Evolutionary conservation across 805 yeast genomes (phyloP).

Genomic region (Komagataella ulmi): DNA sequence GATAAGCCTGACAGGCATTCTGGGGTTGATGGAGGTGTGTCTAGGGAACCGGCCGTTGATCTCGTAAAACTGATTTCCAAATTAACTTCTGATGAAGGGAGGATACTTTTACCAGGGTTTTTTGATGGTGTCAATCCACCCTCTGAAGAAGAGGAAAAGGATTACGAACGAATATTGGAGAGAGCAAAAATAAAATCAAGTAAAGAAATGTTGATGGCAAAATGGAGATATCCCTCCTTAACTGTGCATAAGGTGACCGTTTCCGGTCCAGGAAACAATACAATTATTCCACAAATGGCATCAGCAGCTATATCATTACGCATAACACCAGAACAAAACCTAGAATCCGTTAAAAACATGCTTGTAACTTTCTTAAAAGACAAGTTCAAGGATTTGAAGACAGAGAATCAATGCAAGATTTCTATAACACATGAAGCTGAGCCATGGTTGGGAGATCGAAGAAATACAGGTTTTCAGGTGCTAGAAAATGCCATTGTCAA

Average conservation of each 20-base stretch:
- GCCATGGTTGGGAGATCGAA: constrained; percentile 90
- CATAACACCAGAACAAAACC: constrained; percentile 79
- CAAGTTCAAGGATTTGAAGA: constrained; percentile 33
- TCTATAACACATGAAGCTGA: constrained; percentile 75
- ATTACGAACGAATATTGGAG: constrained; percentile 48
- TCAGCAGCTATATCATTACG: constrained; percentile 70
- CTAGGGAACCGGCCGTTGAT: constrained; percentile 82
- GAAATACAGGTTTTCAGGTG: constrained; percentile 58
- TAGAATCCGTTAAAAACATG: constrained; percentile 38
- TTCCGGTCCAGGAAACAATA: constrained; percentile 81
- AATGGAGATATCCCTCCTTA: constrained; percentile 85
- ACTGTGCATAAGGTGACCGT: constrained; percentile 77
- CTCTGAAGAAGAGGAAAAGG: constrained; percentile 38
- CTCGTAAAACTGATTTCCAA: constrained; percentile 58
- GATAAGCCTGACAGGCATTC: constrained; percentile 86
- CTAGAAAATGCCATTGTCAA: constrained; percentile 44
- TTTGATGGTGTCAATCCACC: constrained; percentile 54
- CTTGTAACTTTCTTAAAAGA: constrained; percentile 32
- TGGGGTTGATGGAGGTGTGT: constrained; percentile 92
- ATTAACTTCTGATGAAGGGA: constrained; percentile 42
- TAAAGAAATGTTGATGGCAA: constrained; percentile 47
- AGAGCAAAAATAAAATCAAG: constrained; percentile 13
- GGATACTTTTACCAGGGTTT: constrained; percentile 53
- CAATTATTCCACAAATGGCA: constrained; percentile 80
- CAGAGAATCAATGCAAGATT: constrained; percentile 51